These are phyloP conservation scores for Aspergillus bertholletiae DNA, from an alignment of 495 filamentous ascomycete species.

Conservation along the genomic window DNA sequence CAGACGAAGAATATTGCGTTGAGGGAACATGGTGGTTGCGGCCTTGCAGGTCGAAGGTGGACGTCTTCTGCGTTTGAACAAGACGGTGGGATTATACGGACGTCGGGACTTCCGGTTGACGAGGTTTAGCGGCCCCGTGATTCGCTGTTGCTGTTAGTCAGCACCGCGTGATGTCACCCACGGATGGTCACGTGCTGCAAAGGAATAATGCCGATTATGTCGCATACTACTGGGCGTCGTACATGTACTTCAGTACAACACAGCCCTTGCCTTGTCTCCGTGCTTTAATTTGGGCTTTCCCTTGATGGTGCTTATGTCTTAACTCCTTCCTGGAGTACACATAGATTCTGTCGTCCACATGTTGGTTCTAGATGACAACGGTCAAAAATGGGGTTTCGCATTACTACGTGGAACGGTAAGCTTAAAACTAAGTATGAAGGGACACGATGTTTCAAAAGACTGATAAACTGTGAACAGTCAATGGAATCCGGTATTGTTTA, in stretches of 20 bases:
- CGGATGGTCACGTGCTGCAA: constrained; percentile 27
- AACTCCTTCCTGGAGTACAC: no score
- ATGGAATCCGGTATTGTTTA: constrained; percentile 75
- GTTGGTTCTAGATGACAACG: constrained; percentile 1
- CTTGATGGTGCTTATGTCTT: background rate
- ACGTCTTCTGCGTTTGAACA: constrained; percentile 16
- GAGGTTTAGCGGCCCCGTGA: constrained; percentile 45
- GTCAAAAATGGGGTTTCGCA: constrained; percentile 66
- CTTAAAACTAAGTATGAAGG: background rate
- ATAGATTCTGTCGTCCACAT: constrained; percentile 11
- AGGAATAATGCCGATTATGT: no score
- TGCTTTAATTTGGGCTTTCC: background rate
- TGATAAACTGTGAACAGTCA: constrained; percentile 53
- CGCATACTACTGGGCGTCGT: background rate
- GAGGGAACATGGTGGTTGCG: constrained; percentile 54
- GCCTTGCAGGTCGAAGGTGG: constrained; percentile 10
- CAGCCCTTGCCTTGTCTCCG: background rate
- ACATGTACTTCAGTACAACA: background rate
- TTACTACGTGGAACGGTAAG: constrained; percentile 90
- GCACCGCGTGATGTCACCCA: constrained; percentile 34
- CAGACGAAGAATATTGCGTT: constrained; percentile 58
- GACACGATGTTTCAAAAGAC: background rate
- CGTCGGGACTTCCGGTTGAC: constrained; percentile 28
- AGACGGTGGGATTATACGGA: constrained; percentile 24
- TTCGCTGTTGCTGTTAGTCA: constrained; percentile 31